phyloP scores from a whole-genome alignment of 352 stramenopile species.

The Thalassiosira mediterranea region DNA sequence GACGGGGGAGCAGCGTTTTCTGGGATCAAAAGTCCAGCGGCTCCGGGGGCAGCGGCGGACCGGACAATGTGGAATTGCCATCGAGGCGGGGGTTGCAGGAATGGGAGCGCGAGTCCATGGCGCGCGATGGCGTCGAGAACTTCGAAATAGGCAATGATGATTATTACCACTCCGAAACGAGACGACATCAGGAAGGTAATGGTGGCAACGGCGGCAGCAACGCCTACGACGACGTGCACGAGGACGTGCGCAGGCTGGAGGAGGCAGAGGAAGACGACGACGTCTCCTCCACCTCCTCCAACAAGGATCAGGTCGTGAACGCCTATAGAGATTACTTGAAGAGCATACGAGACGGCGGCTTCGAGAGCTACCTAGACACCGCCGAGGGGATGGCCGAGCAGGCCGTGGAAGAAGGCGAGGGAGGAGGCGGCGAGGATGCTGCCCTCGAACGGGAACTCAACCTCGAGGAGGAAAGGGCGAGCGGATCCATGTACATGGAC shows the following conservation, averaged over 20 bases:
- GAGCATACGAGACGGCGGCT: slow-evolving; percentile 48
- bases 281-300: background rate
- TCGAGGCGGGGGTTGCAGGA: slow-evolving; percentile 7
- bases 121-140: slow-evolving; percentile 20
- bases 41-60: background rate
- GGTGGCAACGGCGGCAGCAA: background rate
- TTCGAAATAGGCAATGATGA: slow-evolving; percentile 38
- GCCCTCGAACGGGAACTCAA: slow-evolving; percentile 16
- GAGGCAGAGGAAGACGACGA: slow-evolving; percentile 15
- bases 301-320: slow-evolving; percentile 42
- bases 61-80: background rate
- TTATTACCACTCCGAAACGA: slow-evolving; percentile 12
- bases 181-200: background rate
- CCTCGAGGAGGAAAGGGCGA: slow-evolving; percentile 31
- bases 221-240: slow-evolving; percentile 25
- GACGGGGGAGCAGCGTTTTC: background rate
- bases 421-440: slow-evolving; percentile 7
- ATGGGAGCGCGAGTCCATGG: slow-evolving; percentile 35
- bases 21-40: slow-evolving; percentile 15
- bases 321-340: slow-evolving; percentile 50
- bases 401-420: slow-evolving; percentile 1
- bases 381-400: background rate
- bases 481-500: slow-evolving; percentile 27
- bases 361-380: slow-evolving; percentile 43
- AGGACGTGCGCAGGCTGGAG: slow-evolving; percentile 21